Percentiles rank a stretch among this genome's conserved stretches.
These are phyloP conservation scores for Mesotaenium endlicherianum DNA, from an alignment of 139 green algal species.

Conservation along the genomic window DNA sequence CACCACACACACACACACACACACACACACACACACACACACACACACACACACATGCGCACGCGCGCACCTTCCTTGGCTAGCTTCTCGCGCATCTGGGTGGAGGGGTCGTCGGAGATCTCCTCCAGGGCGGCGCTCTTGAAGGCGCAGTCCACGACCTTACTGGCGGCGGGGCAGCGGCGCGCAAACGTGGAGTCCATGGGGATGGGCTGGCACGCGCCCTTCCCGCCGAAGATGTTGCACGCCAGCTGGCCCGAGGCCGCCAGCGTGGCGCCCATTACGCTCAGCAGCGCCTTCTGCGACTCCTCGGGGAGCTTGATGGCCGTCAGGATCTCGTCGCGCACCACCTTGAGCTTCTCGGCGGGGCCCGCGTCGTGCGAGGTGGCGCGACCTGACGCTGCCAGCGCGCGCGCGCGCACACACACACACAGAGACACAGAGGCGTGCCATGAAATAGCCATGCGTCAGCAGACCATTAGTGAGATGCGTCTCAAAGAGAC, in stretches of 20 bases:
- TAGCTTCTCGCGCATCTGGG: background rate
- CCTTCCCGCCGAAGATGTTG: conserved; percentile 19
- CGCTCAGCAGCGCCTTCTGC: conserved; percentile 31
- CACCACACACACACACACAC: background rate
- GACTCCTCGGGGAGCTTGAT: conserved; percentile 7
- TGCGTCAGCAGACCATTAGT: too few species aligned
- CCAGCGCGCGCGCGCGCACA: too few species aligned
- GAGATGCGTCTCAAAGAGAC: too few species aligned
- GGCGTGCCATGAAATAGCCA: too few species aligned
- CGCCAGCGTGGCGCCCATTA: conserved; percentile 23
- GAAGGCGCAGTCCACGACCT: conserved; percentile 38
- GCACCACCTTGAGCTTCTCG: background rate
- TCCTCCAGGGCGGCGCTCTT: background rate
- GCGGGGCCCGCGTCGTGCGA: background rate
- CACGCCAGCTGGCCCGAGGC: background rate
- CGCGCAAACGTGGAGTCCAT: background rate
- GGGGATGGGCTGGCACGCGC: background rate
- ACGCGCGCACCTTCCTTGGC: conserved; percentile 10
- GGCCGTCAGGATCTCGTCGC: background rate
- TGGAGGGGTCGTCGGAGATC: background rate
- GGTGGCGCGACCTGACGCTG: too few species aligned
- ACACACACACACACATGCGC: background rate
- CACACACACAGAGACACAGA: too few species aligned
- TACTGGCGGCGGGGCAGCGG: background rate
- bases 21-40: background rate